Base-by-base conservation (phyloP, 805 yeast genomes). In the Zygoascus tannicola region DNA sequence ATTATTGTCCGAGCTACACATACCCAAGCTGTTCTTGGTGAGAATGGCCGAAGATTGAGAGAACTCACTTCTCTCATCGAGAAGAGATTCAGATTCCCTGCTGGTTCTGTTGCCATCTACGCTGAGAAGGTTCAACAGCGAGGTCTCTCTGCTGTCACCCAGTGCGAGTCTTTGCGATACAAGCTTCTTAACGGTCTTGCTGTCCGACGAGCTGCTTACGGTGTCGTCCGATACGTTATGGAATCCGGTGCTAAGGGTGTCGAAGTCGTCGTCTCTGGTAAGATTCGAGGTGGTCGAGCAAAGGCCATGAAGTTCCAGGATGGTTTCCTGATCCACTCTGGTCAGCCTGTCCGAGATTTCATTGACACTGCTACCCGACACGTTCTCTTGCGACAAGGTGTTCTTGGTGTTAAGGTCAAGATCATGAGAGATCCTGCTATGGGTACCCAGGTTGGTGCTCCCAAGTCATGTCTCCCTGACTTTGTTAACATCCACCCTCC, bases 171-270 rank as follows among this genome's bases (percentile, higher is more conserved):
- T 63, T 80, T 92, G 71, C 87, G 87, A 73, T 84, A 88, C 87
- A 92, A 92, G 79, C 81, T 92, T 65, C 84, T 92, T 68, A 84
- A 83, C 76, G 98, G 98, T 79, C 82, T 92, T 68, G 95, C 97
- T 67, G 87, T 92, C 78, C 87, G 98, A 80, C 86, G 98, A 80
- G 98, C 98, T 63, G 97, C 97, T 65, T 92, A 92, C 86, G 97
- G 97, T 86, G 97, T 92, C 63, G 94, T 92, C 76, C 87, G 98
- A 80, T 85, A 80, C 82, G 96, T 94, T 67, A 92, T 92, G 96
- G 97, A 88, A 74, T 86, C 97, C 57, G 98, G 98, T 75, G 98
- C 98, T 70, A 92, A 92, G 85, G 98, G 98, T 88, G 96, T 94
- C 68, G 98, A 92, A 80, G 98, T 92, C 72, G 97, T 92, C 64